Conservation (phyloP, 441 rosid genomes). For the Eruca vesicaria region DNA sequence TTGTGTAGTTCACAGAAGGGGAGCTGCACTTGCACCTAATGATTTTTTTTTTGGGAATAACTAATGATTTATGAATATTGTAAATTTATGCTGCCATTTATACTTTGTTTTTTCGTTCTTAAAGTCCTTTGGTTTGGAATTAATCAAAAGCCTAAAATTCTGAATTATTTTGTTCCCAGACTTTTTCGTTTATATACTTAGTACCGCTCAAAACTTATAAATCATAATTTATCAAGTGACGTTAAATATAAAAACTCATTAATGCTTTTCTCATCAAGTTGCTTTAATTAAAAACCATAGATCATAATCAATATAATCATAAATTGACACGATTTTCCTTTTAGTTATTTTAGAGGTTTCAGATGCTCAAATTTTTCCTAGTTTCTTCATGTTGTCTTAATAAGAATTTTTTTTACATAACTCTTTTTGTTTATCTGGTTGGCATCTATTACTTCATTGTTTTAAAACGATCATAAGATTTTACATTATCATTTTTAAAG, state of each 20-base stretch:
- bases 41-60: not conserved
- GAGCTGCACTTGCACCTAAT: not conserved
- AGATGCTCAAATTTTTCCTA: not conserved
- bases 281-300: too few species aligned
- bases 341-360: not conserved
- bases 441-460: not conserved
- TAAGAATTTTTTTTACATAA: not conserved
- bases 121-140: not conserved
- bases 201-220: not conserved
- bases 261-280: too few species aligned
- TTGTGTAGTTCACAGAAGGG: not conserved
- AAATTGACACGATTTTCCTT: not conserved
- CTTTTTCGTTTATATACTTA: not conserved
- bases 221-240: not conserved
- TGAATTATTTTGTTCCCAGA: not conserved
- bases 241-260: not conserved
- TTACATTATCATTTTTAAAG: too few species aligned
- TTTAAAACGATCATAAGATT: not conserved
- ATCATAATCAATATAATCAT: not conserved
- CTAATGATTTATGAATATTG: not conserved
- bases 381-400: not conserved
- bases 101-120: not conserved
- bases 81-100: not conserved
- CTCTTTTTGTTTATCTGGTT: not conserved
- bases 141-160: not conserved